These are phyloP conservation scores for Theobroma cacao DNA, from an alignment of 345 rosid species.

Conservation along the genomic window DNA sequence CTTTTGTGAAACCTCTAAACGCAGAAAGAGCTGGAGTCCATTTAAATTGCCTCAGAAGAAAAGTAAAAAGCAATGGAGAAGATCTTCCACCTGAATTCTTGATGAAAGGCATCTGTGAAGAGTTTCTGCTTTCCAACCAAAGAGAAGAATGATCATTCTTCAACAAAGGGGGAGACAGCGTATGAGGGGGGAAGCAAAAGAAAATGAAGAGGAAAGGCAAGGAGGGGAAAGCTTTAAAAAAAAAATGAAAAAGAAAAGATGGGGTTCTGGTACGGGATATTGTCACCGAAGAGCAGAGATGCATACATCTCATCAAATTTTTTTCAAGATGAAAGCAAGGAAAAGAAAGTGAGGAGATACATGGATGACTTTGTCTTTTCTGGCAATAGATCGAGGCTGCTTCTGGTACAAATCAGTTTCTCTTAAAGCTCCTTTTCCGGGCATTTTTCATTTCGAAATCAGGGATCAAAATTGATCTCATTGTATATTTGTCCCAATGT, in stretches of 20 bases:
- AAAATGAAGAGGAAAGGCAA: background rate
- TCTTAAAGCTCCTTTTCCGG: too few relatives aligned
- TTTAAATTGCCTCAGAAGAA: constrained; percentile 82
- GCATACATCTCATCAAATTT: too few relatives aligned
- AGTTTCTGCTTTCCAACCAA: background rate
- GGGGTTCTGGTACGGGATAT: background rate
- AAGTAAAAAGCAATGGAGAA: constrained; percentile 87
- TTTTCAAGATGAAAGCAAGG: too few relatives aligned
- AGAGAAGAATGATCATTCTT: background rate
- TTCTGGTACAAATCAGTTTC: too few relatives aligned
- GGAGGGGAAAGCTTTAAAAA: too few relatives aligned
- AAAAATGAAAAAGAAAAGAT: background rate
- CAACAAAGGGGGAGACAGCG: background rate
- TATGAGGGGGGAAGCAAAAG: background rate
- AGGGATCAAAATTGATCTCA: too few relatives aligned
- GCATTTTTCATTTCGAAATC: too few relatives aligned
- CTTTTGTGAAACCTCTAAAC: constrained; percentile 83
- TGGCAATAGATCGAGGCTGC: background rate
- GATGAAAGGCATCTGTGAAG: background rate
- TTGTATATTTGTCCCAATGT: too few relatives aligned
- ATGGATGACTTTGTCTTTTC: background rate
- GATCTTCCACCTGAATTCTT: constrained; percentile 58
- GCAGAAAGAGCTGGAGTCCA: constrained; percentile 95
- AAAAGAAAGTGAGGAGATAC: too few relatives aligned
- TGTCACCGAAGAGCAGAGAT: too few relatives aligned